phyloP scores from a whole-genome alignment of 2,329 filamentous ascomycete species.

The Microdochium bolleyi region DNA sequence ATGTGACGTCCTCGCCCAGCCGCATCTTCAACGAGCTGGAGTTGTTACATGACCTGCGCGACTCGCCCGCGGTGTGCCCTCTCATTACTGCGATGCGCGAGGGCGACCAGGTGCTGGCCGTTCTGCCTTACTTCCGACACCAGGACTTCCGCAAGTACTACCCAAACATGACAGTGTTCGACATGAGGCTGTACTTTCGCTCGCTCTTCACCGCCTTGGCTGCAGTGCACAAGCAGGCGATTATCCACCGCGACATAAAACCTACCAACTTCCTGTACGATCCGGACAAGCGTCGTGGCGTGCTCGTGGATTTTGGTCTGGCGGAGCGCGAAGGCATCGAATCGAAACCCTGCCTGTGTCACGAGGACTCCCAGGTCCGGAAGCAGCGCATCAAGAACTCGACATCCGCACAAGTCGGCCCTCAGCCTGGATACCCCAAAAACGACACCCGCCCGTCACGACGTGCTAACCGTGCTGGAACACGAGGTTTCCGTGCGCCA shows the following conservation, averaged over 20 bases:
- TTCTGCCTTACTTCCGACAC: conserved; percentile 93
- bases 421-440: conserved; percentile 71
- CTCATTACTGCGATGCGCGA: conserved; percentile 95
- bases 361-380: conserved; percentile 54
- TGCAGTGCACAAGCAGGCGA: conserved; percentile 74
- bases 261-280: conserved; percentile 97
- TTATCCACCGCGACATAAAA: conserved; percentile 93
- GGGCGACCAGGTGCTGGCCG: conserved; percentile 88
- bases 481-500: conserved; percentile 88
- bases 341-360: conserved; percentile 74
- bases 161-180: conserved; percentile 74
- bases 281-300: conserved; percentile 68
- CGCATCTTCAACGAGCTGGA: conserved; percentile 96
- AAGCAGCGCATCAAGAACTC: conserved; percentile 45
- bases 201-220: conserved; percentile 80
- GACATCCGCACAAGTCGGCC: conserved; percentile 44
- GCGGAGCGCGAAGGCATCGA: conserved; percentile 79
- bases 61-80: conserved; percentile 81
- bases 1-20: conserved; percentile 89
- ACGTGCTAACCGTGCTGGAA: conserved; percentile 89
- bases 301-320: conserved; percentile 97
- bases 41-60: conserved; percentile 77
- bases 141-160: conserved; percentile 94
- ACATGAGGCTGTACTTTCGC: conserved; percentile 84
- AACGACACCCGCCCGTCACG: conserved; percentile 81